phyloP scores from a whole-genome alignment of 2,329 filamentous ascomycete species.

The Claviceps citrina region DNA sequence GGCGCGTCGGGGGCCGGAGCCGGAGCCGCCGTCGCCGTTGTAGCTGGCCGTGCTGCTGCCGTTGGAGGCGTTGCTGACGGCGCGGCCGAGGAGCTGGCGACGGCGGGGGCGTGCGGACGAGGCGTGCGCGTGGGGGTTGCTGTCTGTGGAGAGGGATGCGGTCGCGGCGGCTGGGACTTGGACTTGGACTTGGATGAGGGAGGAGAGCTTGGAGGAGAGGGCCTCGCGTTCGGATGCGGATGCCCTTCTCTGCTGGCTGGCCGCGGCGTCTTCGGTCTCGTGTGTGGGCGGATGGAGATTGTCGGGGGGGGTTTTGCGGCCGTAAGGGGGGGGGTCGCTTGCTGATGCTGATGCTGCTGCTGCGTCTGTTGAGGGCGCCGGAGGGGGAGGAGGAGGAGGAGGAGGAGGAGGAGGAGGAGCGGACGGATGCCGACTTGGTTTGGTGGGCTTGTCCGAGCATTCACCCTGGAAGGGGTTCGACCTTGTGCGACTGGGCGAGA shows the following conservation, averaged over 20 bases:
- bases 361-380: not conserved
- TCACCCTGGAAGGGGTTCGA: conserved; percentile 22
- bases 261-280: conserved; percentile 7
- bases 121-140: conserved; percentile 6
- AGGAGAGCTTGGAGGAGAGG: conserved; percentile 27
- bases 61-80: conserved; percentile 41
- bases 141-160: conserved; percentile 3
- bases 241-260: conserved; percentile 16
- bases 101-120: conserved; percentile 17
- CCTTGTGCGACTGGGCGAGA: conserved; percentile 14
- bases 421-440: conserved; percentile 4
- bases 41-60: conserved; percentile 30
- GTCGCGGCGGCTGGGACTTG: too few species aligned
- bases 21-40: conserved; percentile 8
- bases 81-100: conserved; percentile 41
- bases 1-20: conserved; percentile 10
- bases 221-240: conserved; percentile 25
- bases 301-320: too few species aligned
- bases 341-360: not conserved
- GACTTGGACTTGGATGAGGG: conserved; percentile 27
- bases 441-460: conserved; percentile 2
- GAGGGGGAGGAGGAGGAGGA: conserved; percentile 6
- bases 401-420: conserved; percentile 6
- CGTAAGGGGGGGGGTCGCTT: too few species aligned
- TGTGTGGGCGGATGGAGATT: too few species aligned